Percentiles rank a stretch among this genome's conserved stretches.
phyloP scores from a whole-genome alignment of 768 basidiomycete genomes.

The Boletales sp. region DNA sequence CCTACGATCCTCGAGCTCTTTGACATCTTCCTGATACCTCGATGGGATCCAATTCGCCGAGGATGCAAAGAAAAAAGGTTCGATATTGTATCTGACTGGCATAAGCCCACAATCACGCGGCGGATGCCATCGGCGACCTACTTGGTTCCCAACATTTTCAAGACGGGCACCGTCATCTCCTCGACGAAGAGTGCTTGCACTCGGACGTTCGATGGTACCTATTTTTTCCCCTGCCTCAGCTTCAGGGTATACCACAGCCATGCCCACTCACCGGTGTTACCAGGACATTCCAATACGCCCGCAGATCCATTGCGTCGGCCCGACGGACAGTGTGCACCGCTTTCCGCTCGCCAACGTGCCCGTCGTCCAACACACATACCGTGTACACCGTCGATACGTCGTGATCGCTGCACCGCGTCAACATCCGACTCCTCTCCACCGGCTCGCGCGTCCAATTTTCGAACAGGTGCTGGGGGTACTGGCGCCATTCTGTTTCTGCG shows the following conservation, averaged over 20 bases:
- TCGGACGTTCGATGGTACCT: constrained; percentile 27
- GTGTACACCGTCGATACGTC: constrained; percentile 18
- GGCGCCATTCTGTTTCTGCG: constrained; percentile 22
- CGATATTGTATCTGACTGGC: constrained; percentile 34
- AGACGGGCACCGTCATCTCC: constrained; percentile 30
- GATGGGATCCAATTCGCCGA: constrained; percentile 41
- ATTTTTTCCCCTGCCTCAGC: background rate
- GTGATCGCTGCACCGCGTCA: constrained; percentile 15
- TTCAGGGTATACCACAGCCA: background rate
- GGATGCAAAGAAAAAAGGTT: constrained; percentile 44
- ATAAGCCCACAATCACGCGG: background rate
- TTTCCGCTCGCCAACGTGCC: constrained; percentile 13
- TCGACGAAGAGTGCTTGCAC: constrained; percentile 39
- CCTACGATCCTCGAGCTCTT: constrained; percentile 37
- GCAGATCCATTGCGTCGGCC: constrained; percentile 9
- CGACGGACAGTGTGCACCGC: constrained; percentile 10
- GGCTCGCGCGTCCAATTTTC: constrained; percentile 52
- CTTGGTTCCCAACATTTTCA: constrained; percentile 41
- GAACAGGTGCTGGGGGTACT: constrained; percentile 50
- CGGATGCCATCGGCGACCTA: constrained; percentile 9
- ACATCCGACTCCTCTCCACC: constrained; percentile 34
- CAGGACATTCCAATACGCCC: constrained; percentile 30
- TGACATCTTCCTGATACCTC: constrained; percentile 37
- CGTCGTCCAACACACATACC: constrained; percentile 14
- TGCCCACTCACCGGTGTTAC: constrained; percentile 20